Base-by-base conservation (phyloP, 1,139 yeast genomes). In the Saccharomyces pastorianus region DNA sequence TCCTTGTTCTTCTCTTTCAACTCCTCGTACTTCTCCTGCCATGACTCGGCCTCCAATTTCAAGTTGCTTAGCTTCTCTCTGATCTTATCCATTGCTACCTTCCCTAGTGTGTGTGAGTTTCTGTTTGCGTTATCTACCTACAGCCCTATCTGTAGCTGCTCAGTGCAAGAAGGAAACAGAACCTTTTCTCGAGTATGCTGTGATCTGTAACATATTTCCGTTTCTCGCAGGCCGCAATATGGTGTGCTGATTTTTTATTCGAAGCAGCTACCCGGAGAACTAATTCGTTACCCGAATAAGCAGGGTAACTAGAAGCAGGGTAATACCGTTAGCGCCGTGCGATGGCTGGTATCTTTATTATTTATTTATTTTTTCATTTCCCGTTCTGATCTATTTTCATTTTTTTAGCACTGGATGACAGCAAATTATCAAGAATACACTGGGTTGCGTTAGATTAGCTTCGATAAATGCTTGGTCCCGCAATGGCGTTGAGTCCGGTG, bases 21-120 rank as follows among this genome's bases (percentile, higher is more conserved):
- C 67, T 88, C 96, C 68, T 93, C 99, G 59, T 95, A 86, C 78
- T 90, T 88, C 73, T 89, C 96, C 78, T 91, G 96, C 88, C 99
- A 95, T 68, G 86, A 79, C 78, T 95, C 99, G 64, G 96, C 93
- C 71, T 93, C 99, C 67, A 88, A 80, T 76, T 93, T 91, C 74
- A 93, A 84, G 76, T 84, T 83, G 79, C 79, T 85, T 78, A 93
- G 79, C 84, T 93, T 91, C 54, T 68, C 71, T 64, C 70, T 67
- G 55, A 68, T 64, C 60, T 66, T 67, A 51, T 68, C 71, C 71
- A 68, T 68, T 34, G 44, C 25, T 38, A 13, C 25, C 44, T 38
- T 17, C 11, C 25, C 6, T 17, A 20, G 13, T n/a, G 6, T 32
- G 6, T 38, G 2, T 38, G 6, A 3, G 23, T 20, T 20, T 20